Evolutionary conservation across 441 rosid species (phyloP).

Genomic region (Macaranga tanarius): DNA sequence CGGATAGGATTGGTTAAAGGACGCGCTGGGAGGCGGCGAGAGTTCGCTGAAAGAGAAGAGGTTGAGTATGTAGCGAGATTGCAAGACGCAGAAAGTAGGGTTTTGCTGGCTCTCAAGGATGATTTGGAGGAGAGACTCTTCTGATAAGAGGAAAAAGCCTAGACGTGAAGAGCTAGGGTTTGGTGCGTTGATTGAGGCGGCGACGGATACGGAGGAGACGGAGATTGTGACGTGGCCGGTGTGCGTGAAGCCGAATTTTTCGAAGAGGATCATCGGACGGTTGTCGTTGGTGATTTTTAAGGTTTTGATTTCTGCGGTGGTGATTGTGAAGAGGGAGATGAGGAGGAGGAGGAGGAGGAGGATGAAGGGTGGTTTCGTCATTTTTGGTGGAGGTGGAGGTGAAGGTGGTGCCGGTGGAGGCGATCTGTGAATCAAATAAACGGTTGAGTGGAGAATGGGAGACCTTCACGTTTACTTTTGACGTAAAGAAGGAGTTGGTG

Average conservation of each 20-base stretch:
- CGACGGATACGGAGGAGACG: constrained; percentile 66
- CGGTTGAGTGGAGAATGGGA: neutral
- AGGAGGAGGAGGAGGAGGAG: constrained; percentile 35
- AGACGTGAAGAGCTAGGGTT: constrained; percentile 65
- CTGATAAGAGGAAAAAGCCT: constrained; percentile 94
- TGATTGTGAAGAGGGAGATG: constrained; percentile 30
- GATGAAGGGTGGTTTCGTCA: constrained; percentile 43
- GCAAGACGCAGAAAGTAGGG: constrained; percentile 82
- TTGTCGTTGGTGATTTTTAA: constrained; percentile 59
- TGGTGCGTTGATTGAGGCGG: constrained; percentile 42
- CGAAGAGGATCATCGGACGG: constrained; percentile 92
- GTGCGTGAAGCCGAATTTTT: constrained; percentile 93
- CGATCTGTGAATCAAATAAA: neutral
- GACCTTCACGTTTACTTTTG: neutral
- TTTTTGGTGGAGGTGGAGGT: constrained; percentile 10
- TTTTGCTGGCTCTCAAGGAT: constrained; percentile 79
- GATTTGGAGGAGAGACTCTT: constrained; percentile 84
- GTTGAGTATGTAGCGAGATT: constrained; percentile 51
- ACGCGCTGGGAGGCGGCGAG: constrained; percentile 73
- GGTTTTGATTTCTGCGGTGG: constrained; percentile 85
- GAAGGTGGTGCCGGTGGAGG: neutral
- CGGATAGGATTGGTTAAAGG: constrained; percentile 59
- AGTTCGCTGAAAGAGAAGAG: constrained; percentile 87
- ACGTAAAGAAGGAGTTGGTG: neutral
- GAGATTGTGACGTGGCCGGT: constrained; percentile 65